phyloP scores from a whole-genome alignment of 2,329 filamentous ascomycete genomes.

The Fusarium papillatum region DNA sequence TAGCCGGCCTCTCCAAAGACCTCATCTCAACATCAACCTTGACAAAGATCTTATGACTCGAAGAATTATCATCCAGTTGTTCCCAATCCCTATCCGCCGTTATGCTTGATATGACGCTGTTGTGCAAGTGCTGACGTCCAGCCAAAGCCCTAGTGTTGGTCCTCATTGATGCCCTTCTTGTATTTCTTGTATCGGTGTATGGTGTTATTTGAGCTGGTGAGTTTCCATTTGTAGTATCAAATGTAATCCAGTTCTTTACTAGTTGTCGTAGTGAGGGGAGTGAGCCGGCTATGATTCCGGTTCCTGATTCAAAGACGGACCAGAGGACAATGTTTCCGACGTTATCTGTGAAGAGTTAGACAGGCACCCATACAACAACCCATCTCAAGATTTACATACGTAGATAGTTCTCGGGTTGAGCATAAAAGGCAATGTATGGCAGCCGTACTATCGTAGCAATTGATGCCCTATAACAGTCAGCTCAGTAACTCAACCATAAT shows the following conservation, averaged over 20 bases:
- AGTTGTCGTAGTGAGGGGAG: constrained; percentile 8
- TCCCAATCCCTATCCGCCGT: constrained; percentile 15
- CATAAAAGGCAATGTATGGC: constrained; percentile 13
- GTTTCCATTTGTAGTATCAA: constrained; percentile 6
- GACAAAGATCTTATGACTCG: constrained; percentile 19
- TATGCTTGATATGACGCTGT: neutral
- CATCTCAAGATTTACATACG: neutral
- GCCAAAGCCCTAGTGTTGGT: neutral
- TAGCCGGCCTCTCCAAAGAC: constrained; percentile 5
- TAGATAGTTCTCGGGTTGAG: constrained; percentile 5
- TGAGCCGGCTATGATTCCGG: constrained; percentile 10
- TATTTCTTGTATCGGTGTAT: neutral
- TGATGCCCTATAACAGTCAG: constrained; percentile 5
- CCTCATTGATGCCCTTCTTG: neutral
- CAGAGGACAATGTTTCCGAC: constrained; percentile 6
- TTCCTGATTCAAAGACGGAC: constrained; percentile 12
- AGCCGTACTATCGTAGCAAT: constrained; percentile 16
- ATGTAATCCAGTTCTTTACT: constrained; percentile 12
- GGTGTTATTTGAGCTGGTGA: neutral
- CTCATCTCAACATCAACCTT: constrained; percentile 33
- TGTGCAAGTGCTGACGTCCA: neutral
- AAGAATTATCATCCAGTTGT: constrained; percentile 18
- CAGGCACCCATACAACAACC: neutral
- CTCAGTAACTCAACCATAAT: neutral
- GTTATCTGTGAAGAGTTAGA: constrained; percentile 4